Evolutionary conservation across 2,329 filamentous ascomycete species (phyloP), one percentile per base, ranked within the genome.

Genomic region (Dactylellina haptotyla): DNA sequence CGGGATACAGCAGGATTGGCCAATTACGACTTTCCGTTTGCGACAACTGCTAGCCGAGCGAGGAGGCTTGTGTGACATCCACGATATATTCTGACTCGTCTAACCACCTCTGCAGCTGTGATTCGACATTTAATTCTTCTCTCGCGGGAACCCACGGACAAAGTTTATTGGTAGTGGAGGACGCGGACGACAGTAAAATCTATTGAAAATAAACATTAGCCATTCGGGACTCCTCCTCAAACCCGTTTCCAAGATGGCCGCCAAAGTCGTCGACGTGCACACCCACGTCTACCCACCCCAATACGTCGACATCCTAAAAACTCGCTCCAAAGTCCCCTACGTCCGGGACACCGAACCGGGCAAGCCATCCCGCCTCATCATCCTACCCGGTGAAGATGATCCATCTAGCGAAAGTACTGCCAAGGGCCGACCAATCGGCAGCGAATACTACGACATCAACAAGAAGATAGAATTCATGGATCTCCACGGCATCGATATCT

Each of bases 401-500:
- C 80, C 84, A 1, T 82, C 83, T 18, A 87, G 85, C 46, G 56
- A 75, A 20, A 75, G 63, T 9, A 78, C 77, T 16, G 85, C 87
- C 6, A 89, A 91, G 1, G 93, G 93, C 37, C 88, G 93, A 2
- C 93, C 93, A 2, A 87, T 97, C 45, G 94, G 92, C 20, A 84
- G 87, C 0, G 91, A 93, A 78, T 97, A 94, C 84, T 91, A 89
- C 75, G 91, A 92, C 46, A 88, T 96, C 67, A 82, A 84, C 14
- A 85, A 91, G 77, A 97, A 97, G 79, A 84, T 97, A 12, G 85
- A 87, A 53, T 97, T 97, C 82, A 97, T 97, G 93, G 85, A 92
- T 80, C 86, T 85, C 14, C 93, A 97, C 82, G 83, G 83, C 59
- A 97, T 97, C 80, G 86, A 90, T 80, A 88, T 90, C 75, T 95